These are phyloP conservation scores for Exserohilum turcica DNA, from an alignment of 2,329 filamentous ascomycete species.

Conservation along the genomic window DNA sequence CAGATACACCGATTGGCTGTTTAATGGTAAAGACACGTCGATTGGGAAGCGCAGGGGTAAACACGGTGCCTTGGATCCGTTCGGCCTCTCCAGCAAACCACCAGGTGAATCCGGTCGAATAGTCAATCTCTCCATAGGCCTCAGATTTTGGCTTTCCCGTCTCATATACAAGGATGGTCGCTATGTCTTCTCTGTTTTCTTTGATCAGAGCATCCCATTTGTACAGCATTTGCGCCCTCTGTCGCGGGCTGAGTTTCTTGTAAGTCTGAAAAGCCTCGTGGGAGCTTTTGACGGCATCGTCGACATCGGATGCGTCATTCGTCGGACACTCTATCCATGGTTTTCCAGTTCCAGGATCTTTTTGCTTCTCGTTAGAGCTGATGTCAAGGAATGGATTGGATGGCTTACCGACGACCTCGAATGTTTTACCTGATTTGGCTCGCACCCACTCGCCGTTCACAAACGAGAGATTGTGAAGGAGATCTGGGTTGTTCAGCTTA, in stretches of 20 bases:
- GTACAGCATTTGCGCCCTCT: constrained; percentile 65
- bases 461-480: constrained; percentile 61
- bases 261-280: constrained; percentile 66
- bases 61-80: constrained; percentile 66
- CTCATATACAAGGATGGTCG: constrained; percentile 66
- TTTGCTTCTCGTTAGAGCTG: constrained; percentile 15
- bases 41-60: constrained; percentile 64
- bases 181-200: constrained; percentile 66
- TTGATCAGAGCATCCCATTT: constrained; percentile 70
- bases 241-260: constrained; percentile 63
- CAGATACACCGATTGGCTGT: constrained; percentile 72
- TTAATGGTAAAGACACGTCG: constrained; percentile 74
- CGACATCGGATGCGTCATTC: constrained; percentile 63
- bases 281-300: constrained; percentile 63
- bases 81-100: constrained; percentile 66
- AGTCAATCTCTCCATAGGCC: constrained; percentile 59
- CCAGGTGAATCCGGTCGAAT: constrained; percentile 60
- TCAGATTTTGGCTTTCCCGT: constrained; percentile 60
- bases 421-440: constrained; percentile 62
- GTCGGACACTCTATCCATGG: constrained; percentile 55
- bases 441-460: constrained; percentile 62
- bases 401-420: constrained; percentile 59
- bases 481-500: constrained; percentile 59
- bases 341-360: constrained; percentile 59
- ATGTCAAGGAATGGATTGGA: background rate